A percentile compares a stretch with the other conserved stretches of the same genome.
These are phyloP conservation scores for Penicillium longicatenatum DNA, from an alignment of 495 filamentous ascomycete genomes.

Conservation along the genomic window DNA sequence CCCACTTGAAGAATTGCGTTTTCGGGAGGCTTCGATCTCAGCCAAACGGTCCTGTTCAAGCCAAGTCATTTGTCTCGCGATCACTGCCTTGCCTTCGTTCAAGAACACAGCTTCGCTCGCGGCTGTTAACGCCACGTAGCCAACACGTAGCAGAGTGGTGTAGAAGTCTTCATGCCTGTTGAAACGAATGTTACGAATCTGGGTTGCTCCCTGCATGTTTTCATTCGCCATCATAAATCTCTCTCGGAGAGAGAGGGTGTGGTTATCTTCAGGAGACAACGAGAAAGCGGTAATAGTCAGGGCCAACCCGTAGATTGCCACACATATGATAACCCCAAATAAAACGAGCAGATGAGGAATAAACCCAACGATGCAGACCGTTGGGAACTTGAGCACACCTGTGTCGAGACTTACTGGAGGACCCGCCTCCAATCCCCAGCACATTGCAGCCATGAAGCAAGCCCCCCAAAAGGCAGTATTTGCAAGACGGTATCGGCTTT, in stretches of 20 bases:
- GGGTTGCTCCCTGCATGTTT: conserved; percentile 90
- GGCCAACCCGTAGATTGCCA: conserved; percentile 73
- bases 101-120: conserved; percentile 95
- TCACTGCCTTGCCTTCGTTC: conserved; percentile 80
- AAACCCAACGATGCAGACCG: conserved; percentile 92
- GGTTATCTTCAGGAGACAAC: conserved; percentile 47
- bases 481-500: conserved; percentile 73
- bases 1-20: conserved; percentile 19
- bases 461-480: conserved; percentile 89
- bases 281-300: conserved; percentile 75
- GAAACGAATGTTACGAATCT: conserved; percentile 75
- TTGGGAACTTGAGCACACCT: conserved; percentile 77
- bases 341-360: conserved; percentile 89
- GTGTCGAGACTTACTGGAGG: conserved; percentile 45
- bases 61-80: conserved; percentile 82
- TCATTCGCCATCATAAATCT: conserved; percentile 68
- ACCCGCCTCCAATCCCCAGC: conserved; percentile 67
- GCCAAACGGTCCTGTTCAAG: conserved; percentile 82
- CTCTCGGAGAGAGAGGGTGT: conserved; percentile 46
- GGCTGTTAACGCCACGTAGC: conserved; percentile 84
- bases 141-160: conserved; percentile 79
- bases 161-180: conserved; percentile 93
- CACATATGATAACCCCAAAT: conserved; percentile 72
- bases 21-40: conserved; percentile 49
- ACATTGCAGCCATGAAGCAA: conserved; percentile 80